Percentiles rank a stretch among this genome's conserved stretches.
phyloP scores from a whole-genome alignment of 148 eudicot genomes.

The Silene latifolia region DNA sequence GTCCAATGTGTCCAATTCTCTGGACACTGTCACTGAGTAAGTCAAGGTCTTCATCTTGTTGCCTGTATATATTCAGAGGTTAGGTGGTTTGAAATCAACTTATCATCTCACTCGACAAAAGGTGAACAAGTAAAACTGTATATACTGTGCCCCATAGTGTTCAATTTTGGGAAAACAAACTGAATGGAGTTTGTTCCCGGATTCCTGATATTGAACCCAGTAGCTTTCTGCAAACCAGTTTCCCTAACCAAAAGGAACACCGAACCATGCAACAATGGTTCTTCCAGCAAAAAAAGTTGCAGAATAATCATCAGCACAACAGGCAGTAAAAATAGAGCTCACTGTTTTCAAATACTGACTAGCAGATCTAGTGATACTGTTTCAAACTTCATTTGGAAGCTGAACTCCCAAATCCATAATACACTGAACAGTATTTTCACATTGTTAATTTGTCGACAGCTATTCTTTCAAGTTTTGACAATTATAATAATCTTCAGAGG shows the following conservation, averaged over 20 bases:
- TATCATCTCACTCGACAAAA: no score
- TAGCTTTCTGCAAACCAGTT: neutral
- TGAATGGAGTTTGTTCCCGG: neutral
- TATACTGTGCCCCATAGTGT: no score
- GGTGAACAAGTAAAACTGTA: no score
- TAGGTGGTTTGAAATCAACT: neutral
- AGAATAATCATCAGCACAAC: neutral
- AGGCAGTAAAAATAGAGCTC: neutral
- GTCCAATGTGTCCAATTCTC: conserved; percentile 87
- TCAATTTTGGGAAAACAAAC: neutral
- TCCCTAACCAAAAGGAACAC: no score
- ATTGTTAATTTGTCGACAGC: neutral
- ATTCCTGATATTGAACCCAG: neutral
- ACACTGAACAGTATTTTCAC: neutral
- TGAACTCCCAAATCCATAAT: neutral
- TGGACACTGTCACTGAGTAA: conserved; percentile 86
- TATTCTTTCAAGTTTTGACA: neutral
- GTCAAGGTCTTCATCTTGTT: conserved; percentile 94
- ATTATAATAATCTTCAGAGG: no score
- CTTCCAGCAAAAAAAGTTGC: neutral
- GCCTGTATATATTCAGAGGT: conserved; percentile 42
- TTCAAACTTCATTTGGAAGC: neutral
- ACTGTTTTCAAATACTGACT: neutral
- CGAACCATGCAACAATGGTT: neutral
- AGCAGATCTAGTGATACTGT: neutral